These are phyloP conservation scores for Teunomyces atbi DNA, from an alignment of 805 yeast species.

Conservation along the genomic window DNA sequence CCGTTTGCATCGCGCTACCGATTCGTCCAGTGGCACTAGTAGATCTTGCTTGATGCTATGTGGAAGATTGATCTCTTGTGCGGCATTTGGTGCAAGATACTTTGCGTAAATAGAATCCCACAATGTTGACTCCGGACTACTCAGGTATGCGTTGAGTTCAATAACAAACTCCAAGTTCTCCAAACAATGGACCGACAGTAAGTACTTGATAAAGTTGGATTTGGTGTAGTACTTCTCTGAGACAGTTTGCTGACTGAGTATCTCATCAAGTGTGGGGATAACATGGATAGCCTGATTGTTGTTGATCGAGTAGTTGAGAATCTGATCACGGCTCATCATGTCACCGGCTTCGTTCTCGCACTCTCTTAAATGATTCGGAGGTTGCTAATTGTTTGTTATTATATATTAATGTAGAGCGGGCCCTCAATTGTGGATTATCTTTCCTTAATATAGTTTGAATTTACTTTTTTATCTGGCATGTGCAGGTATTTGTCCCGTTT, in stretches of 20 bases:
- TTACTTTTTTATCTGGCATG: not conserved
- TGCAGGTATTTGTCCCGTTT: not conserved
- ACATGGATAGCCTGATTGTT: slow-evolving; percentile 7
- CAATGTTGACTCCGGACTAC: slow-evolving; percentile 10
- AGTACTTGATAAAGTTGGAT: slow-evolving; percentile 23
- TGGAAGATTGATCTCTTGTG: slow-evolving; percentile 36
- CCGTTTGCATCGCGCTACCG: slow-evolving; percentile 14
- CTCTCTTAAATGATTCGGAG: not conserved
- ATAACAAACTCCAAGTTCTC: slow-evolving; percentile 37
- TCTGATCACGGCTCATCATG: slow-evolving; percentile 1
- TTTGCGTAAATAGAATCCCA: slow-evolving; percentile 28
- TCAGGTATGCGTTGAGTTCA: slow-evolving; percentile 19
- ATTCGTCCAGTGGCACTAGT: slow-evolving; percentile 17
- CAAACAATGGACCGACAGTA: slow-evolving; percentile 30
- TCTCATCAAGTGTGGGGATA: slow-evolving; percentile 21
- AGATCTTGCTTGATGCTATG: slow-evolving; percentile 19
- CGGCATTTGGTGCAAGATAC: slow-evolving; percentile 27
- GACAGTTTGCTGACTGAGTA: slow-evolving; percentile 8
- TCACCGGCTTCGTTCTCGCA: not conserved
- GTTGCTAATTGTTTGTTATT: too few relatives aligned
- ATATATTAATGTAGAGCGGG: not conserved
- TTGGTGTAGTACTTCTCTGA: slow-evolving; percentile 11
- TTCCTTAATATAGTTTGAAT: not conserved
- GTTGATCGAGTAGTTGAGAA: slow-evolving; percentile 9
- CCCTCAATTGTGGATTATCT: not conserved